Conservation (phyloP, 345 rosid genomes). For the Brassica cretica region DNA sequence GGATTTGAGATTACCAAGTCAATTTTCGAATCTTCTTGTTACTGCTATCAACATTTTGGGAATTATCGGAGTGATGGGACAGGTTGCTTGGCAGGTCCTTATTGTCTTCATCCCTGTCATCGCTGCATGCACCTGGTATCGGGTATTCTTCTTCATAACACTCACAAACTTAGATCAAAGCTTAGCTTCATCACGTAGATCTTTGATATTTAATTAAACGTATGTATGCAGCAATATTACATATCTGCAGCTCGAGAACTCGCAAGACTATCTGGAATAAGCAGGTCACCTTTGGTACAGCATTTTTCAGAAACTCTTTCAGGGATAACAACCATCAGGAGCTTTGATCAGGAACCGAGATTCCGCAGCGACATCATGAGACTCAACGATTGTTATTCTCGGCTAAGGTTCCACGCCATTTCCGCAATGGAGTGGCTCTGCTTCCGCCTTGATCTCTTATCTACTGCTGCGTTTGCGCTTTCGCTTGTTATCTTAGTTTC, state of each 20-base stretch:
- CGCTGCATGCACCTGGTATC: conserved; percentile 63
- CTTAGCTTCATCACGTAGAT: conserved; percentile 14
- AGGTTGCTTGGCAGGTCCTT: conserved; percentile 85
- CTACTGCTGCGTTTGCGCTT: conserved; percentile 75
- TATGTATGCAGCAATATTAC: conserved; percentile 67
- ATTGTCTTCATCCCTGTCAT: conserved; percentile 62
- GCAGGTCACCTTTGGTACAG: conserved; percentile 79
- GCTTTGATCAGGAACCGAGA: conserved; percentile 67
- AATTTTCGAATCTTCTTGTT: conserved; percentile 44
- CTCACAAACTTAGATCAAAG: conserved; percentile 1
- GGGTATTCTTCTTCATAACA: conserved; percentile 46
- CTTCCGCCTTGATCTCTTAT: conserved; percentile 76
- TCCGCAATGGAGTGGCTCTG: conserved; percentile 90
- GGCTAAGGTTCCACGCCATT: conserved; percentile 65
- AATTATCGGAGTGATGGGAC: conserved; percentile 69
- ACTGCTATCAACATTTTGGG: conserved; percentile 59
- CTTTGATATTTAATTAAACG: conserved; percentile 13
- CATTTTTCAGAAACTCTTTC: conserved; percentile 81
- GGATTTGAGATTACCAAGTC: conserved; percentile 54
- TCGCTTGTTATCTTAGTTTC: conserved; percentile 70
- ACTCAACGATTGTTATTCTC: conserved; percentile 42
- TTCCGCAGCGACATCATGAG: conserved; percentile 52
- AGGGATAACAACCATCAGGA: conserved; percentile 72
- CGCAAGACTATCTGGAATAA: conserved; percentile 77
- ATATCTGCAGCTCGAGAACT: conserved; percentile 83